Evolutionary conservation across 2,329 filamentous ascomycete genomes (phyloP), one percentile per base, ranked within the genome.

Genomic region (Neopestalotiopsis rosae): DNA sequence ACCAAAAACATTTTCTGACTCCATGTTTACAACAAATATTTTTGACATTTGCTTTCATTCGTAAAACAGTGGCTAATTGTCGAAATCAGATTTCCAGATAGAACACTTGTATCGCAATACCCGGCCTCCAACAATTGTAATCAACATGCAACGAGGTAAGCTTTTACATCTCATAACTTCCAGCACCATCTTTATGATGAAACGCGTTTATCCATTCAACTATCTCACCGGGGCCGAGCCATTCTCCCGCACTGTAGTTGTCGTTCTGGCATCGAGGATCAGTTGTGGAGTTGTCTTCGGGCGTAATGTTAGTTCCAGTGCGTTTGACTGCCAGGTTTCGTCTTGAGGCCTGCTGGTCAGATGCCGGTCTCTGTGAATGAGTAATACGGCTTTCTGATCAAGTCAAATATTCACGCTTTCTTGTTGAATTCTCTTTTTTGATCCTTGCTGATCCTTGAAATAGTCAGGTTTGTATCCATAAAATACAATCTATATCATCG

Each of bases 191-290:
- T 66, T 78, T 73, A 81, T 88, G 87, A 89, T 89, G 87, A 89
- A 82, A 85, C 86, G 79, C 90, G 90, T 89, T 89, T 90, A 92
- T 92, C 90, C 90, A 92, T 92, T 92, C 90, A 87, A 91, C 89
- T 86, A 92, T 85, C 80, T 86, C 87, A 85, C 87, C 70, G 82
- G 83, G 79, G 84, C 90, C 91, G 85, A 92, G 90, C 88, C 87
- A 89, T 88, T 84, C 92, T 93, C 87, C 88, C 91, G 80, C 89
- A 92, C 91, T 88, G 79, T 84, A 94, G 89, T 76, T 73, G 79
- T 78, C 80, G 45, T 76, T 75, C 73, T 75, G 74, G 72, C 77
- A 81, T 86, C 84, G 81, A 93, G 85, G 91, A 93, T 81, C 79
- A 87, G 91, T 93, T 91, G 91, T 93, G 91, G 89, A 93, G 91